Evolutionary conservation across 1,284 basidiomycete genomes (phyloP).

Genomic region (Moniliella sp.): DNA sequence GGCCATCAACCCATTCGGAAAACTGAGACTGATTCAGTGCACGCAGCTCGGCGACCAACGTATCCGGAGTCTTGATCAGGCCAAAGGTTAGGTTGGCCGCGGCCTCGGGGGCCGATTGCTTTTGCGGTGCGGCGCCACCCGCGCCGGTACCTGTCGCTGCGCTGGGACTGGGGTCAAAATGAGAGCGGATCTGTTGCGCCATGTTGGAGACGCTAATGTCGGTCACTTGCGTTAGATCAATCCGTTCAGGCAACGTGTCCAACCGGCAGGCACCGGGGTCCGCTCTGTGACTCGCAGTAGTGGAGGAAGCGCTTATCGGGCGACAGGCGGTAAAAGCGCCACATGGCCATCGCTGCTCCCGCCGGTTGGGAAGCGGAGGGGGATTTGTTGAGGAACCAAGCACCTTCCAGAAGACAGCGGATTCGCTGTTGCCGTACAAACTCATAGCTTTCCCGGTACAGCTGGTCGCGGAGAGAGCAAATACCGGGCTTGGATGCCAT

Average conservation of each 20-base stretch:
- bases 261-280: slow-evolving; percentile 56
- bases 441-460: slow-evolving; percentile 76
- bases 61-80: slow-evolving; percentile 12
- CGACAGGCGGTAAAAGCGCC: slow-evolving; percentile 35
- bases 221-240: slow-evolving; percentile 29
- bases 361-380: no score
- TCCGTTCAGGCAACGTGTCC: slow-evolving; percentile 59
- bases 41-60: slow-evolving; percentile 57
- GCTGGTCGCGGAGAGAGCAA: slow-evolving; percentile 55
- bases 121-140: not conserved
- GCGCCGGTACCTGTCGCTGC: not conserved
- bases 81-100: slow-evolving; percentile 14
- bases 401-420: slow-evolving; percentile 64
- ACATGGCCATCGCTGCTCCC: no score
- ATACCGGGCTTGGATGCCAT: slow-evolving; percentile 19
- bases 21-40: slow-evolving; percentile 62
- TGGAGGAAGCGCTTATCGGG: slow-evolving; percentile 52
- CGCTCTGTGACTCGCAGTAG: slow-evolving; percentile 56
- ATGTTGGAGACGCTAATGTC: slow-evolving; percentile 6
- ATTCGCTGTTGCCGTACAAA: slow-evolving; percentile 76
- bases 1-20: slow-evolving; percentile 86
- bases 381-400: slow-evolving; percentile 75
- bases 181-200: not conserved
- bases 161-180: not conserved
- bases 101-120: not conserved